Evolutionary conservation across 1,284 basidiomycete species (phyloP), one percentile per base, ranked within the genome.

Genomic region (Kwoniella shivajii): DNA sequence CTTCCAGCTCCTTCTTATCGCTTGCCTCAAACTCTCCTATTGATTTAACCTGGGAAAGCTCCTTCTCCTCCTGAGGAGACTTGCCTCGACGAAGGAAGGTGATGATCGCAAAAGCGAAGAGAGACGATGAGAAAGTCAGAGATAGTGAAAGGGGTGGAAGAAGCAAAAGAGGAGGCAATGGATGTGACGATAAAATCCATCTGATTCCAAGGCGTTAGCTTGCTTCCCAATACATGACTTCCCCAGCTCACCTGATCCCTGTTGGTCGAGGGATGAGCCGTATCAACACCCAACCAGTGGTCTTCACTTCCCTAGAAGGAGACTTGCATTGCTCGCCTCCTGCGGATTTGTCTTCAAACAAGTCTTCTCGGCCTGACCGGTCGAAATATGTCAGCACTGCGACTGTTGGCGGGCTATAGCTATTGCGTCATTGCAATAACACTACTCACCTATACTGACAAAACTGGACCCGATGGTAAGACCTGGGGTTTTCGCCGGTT

Each of bases 211-310:
- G 27, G 14, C 24, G 31, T 30, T 24, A 31, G 14, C 31, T 24
- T 44, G 37, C 29, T 47, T 4, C 9, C 26, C 16, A 14, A 9
- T 14, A n/a, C n/a, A n/a, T n/a, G n/a, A n/a, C n/a, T n/a, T n/a
- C n/a, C n/a, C n/a, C 6, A 20, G 58, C 69, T 60, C 42, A 72
- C 68, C 75, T 64, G 20, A 78, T 57, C 33, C 77, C 77, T 0
- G 72, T 74, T 1, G 77, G 74, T 39, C 72, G 65, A 10, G 76
- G 76, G 6, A 68, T 64, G 48, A 78, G 76, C 20, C 72, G 66
- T 24, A 78, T 65, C 1, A 76, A 66, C 0, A 78, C 75, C 76
- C 76, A 78, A 31, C 77, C 77, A 0, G 75, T 77, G 24, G 77
- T 78, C 26, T 67, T 66, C 11, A 78, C 72, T 57, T 78, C 77